Evolutionary conservation across 2,329 filamentous ascomycete species (phyloP), one percentile per base, ranked within the genome.

Genomic region (Xylariaceae sp.): DNA sequence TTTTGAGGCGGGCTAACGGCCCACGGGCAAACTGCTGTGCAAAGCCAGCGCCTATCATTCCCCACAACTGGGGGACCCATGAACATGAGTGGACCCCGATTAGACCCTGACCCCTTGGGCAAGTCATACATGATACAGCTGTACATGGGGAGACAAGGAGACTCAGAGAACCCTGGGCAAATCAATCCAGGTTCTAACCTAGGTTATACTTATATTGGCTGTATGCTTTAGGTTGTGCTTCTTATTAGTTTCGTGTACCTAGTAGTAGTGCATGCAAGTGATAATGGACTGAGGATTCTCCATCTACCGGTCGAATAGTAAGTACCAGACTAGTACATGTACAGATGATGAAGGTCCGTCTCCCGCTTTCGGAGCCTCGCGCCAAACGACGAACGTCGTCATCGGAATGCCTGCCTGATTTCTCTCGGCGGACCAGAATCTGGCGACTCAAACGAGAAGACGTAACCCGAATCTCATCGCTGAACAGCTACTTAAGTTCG

Each of bases 281-380:
- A n/a, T n/a, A n/a, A n/a, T n/a, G n/a, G n/a, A n/a, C n/a, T n/a
- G n/a, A n/a, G n/a, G n/a, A n/a, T n/a, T n/a, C n/a, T n/a, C n/a
- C n/a, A n/a, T n/a, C n/a, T n/a, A n/a, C n/a, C n/a, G n/a, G n/a
- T n/a, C n/a, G n/a, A n/a, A n/a, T n/a, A n/a, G n/a, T n/a, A n/a
- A n/a, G n/a, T n/a, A n/a, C n/a, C n/a, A n/a, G n/a, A n/a, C n/a
- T n/a, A n/a, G n/a, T n/a, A n/a, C n/a, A n/a, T n/a, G n/a, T n/a
- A n/a, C n/a, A n/a, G n/a, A n/a, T n/a, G n/a, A n/a, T n/a, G n/a
- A 15, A 19, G 11, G 15, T 33, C 23, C 18, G 29, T 14, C 44
- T 54, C 52, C 56, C 55, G 56, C 47, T 57, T 53, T 59, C 56
- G 56, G 56, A 59, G 56, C 56, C 56, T 59, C 47, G 52, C 50